Percentiles rank a stretch among this genome's conserved stretches.
Evolutionary conservation across 192 early-diverging fungal species (phyloP).

Genomic region (Borealophlyctis nickersoniae): DNA sequence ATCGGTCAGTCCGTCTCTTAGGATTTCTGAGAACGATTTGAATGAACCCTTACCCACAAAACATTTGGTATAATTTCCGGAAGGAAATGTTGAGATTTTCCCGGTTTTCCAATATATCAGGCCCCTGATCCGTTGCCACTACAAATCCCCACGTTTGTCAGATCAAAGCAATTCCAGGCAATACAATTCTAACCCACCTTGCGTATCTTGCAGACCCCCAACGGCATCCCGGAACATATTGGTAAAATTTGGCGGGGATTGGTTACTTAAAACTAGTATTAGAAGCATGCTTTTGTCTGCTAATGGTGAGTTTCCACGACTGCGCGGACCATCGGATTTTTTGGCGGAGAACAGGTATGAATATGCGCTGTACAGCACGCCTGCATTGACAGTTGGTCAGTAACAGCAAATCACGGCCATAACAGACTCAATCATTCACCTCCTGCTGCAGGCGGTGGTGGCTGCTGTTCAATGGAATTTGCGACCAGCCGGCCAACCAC

Average conservation of each 20-base stretch:
- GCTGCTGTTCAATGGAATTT: slow-evolving; percentile 53
- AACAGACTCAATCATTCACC: no score
- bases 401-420: no score
- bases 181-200: slow-evolving; percentile 28
- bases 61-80: slow-evolving; percentile 47
- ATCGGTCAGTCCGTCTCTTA: no score
- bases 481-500: slow-evolving; percentile 48
- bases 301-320: slow-evolving; percentile 50
- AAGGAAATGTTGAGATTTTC: slow-evolving; percentile 36
- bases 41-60: slow-evolving; percentile 48
- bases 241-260: slow-evolving; percentile 20
- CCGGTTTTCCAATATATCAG: not conserved
- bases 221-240: slow-evolving; percentile 43
- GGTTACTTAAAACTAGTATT: slow-evolving; percentile 53
- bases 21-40: no score
- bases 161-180: not conserved
- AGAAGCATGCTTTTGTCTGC: slow-evolving; percentile 61
- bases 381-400: no score
- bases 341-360: slow-evolving; percentile 61
- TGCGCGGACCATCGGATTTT: slow-evolving; percentile 24
- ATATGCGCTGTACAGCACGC: slow-evolving; percentile 67
- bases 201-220: slow-evolving; percentile 38
- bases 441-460: slow-evolving; percentile 30
- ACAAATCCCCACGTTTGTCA: no score
- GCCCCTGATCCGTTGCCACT: not conserved